Conservation (phyloP, 2,329 filamentous ascomycete species). For the Aureobasidium leucospermi region DNA sequence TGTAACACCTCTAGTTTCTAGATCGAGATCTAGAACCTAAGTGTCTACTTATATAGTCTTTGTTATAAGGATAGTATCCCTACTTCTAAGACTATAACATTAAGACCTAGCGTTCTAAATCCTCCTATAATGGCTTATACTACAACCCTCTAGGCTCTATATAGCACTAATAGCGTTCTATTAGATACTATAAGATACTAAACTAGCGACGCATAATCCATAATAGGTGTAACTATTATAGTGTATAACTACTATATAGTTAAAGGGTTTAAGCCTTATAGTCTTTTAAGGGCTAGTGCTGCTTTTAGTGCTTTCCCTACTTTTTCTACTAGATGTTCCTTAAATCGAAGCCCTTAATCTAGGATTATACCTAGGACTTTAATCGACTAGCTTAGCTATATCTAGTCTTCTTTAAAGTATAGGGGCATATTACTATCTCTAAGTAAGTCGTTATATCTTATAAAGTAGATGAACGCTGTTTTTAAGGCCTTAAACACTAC, state of each 20-base stretch:
- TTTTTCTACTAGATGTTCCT: neutral
- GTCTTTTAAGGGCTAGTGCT: constrained; percentile 18
- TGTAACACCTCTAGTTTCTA: no score
- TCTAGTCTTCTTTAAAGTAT: neutral
- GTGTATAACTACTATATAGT: constrained; percentile 18
- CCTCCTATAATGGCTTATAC: neutral
- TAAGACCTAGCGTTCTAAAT: neutral
- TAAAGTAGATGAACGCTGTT: constrained; percentile 30
- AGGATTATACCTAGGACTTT: neutral
- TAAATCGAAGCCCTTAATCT: neutral
- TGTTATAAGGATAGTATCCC: neutral
- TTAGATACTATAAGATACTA: constrained; percentile 2
- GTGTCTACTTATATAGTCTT: constrained; percentile 1
- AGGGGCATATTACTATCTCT: neutral
- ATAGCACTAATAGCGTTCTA: neutral
- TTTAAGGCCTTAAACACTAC: constrained; percentile 28
- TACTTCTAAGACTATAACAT: neutral
- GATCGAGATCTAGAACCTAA: neutral
- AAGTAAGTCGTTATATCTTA: constrained; percentile 13
- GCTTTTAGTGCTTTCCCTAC: neutral
- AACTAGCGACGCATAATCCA: constrained; percentile 18
- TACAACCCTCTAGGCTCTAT: neutral
- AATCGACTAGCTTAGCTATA: neutral
- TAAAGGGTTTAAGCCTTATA: constrained; percentile 16
- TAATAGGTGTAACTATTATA: constrained; percentile 17